Evolutionary conservation across 2,329 filamentous ascomycete genomes (phyloP).

Genomic region (Arthrobotrys pseudoclavata): DNA sequence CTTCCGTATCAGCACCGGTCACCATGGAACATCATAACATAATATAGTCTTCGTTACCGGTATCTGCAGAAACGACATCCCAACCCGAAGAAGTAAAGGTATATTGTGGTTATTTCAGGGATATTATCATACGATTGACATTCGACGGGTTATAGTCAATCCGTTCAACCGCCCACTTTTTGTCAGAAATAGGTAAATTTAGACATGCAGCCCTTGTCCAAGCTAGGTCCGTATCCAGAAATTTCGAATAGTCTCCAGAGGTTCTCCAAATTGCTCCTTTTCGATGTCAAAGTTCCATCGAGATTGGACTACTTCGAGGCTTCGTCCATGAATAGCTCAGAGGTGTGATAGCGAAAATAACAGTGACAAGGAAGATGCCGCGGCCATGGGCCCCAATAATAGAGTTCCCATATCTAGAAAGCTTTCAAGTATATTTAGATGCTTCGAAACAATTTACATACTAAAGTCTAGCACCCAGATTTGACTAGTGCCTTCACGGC

Average conservation of each 20-base stretch:
- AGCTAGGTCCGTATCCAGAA: constrained; percentile 16
- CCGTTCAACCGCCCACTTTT: constrained; percentile 28
- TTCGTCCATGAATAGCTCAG: neutral
- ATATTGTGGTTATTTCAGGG: neutral
- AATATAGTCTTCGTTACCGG: neutral
- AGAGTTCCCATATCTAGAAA: neutral
- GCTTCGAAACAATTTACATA: neutral
- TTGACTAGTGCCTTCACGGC: neutral
- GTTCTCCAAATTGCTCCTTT: neutral
- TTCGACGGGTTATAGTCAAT: constrained; percentile 24
- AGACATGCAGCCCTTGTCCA: constrained; percentile 23
- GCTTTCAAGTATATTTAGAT: neutral
- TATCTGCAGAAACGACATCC: neutral
- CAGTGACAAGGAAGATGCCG: neutral
- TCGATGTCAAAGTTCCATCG: neutral
- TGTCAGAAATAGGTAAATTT: constrained; percentile 26
- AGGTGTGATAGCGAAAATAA: neutral
- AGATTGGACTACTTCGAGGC: constrained; percentile 25
- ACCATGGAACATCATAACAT: neutral
- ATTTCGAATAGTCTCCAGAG: constrained; percentile 8
- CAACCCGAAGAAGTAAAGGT: neutral
- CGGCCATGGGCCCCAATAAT: neutral
- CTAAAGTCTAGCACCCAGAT: neutral
- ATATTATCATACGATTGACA: constrained; percentile 38
- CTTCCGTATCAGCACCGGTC: neutral